Evolutionary conservation across 352 stramenopile genomes (phyloP), one percentile per base, ranked within the genome.

Genomic region (Phytopythium ostracodes): DNA sequence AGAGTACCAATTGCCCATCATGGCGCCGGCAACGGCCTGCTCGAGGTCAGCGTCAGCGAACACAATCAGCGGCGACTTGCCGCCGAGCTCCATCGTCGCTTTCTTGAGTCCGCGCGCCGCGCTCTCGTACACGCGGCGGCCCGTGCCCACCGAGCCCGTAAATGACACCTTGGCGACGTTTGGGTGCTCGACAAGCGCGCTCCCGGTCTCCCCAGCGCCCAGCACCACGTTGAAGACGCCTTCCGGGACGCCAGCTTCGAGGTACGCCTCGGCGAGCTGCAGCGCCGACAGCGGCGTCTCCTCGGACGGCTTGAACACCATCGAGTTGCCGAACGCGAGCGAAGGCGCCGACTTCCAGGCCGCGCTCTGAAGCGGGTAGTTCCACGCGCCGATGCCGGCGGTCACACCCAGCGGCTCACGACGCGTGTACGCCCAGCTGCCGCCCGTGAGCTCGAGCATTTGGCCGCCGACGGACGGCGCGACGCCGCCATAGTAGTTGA

Each of bases 271-370:
- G 0, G 82, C 84, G 35, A 94, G 70, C 38, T 82, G 72, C 42
- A 93, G 61, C 24, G 84, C 84, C 24, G 81, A 76, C 33, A 93
- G 64, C 17, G 91, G 90, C 52, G 91, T 97, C 71, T 96, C 81
- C 59, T 94, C 84, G 0, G 87, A 93, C 11, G 89, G 80, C 68
- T 98, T 98, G 64, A 98, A 87, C n/a, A 98, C 84, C 76, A 97
- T 91, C 24, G 88, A 83, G 68, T 96, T 97, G 29, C 92, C 92
- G 59, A 92, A 94, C 18, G 87, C 81, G 35, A 98, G 73, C 15
- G 88, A 80, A 0, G 84, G 82, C 11, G 82, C 84, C 24, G 82
- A 91, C 63, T 94, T 94, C 84, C 84, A 94, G 14, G 73, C 79
- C 22, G 84, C 84, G 43, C 82, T 92, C 55, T 92, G 84, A 46